Conservation (phyloP, 257 asterid genomes). For the Capsicum chinense region DNA sequence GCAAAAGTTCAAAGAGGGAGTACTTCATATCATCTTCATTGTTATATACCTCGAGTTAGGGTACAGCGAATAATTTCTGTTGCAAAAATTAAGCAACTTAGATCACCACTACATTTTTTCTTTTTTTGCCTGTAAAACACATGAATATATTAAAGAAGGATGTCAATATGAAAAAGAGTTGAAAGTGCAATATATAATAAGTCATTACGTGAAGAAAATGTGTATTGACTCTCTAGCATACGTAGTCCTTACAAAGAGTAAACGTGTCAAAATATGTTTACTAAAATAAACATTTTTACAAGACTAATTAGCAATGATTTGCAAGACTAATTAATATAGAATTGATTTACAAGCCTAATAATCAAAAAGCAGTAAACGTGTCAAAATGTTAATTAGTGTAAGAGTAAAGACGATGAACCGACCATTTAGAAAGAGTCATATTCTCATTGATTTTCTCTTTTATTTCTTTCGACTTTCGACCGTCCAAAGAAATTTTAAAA, state of each 20-base stretch:
- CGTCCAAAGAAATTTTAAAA: background rate
- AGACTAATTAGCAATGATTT: background rate
- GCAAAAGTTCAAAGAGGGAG: background rate
- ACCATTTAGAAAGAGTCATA: conserved; percentile 20
- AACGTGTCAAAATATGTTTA: background rate
- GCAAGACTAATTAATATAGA: background rate
- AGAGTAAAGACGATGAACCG: background rate
- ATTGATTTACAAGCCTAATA: background rate
- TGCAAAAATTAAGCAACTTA: background rate
- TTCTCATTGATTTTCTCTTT: background rate
- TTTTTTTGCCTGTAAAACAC: background rate
- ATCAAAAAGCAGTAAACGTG: background rate
- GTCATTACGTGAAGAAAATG: conserved; percentile 13
- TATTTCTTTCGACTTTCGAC: conserved; percentile 6
- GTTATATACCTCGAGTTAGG: background rate
- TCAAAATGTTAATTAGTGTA: background rate
- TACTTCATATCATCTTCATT: background rate
- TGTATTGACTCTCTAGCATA: conserved; percentile 4
- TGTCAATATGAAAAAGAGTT: conserved; percentile 25
- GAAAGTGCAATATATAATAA: background rate
- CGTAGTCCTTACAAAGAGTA: background rate
- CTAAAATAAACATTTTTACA: background rate
- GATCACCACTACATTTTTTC: background rate
- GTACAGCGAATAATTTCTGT: background rate
- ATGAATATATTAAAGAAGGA: background rate